Conservation (phyloP, 2,329 filamentous ascomycete genomes). For the Coleophoma cylindrospora region DNA sequence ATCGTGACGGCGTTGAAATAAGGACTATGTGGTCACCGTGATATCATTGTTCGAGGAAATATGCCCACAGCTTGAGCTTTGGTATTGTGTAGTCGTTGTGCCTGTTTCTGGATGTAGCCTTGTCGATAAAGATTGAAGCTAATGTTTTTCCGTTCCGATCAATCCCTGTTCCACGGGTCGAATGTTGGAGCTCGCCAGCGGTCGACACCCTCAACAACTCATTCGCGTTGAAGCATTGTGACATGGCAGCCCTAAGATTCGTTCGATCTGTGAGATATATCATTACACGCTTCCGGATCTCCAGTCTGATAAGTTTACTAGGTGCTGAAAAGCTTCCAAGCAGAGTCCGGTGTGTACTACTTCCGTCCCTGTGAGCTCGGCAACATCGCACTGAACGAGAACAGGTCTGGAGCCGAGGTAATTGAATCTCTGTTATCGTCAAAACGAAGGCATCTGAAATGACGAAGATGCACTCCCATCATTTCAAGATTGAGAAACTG, state of each 20-base stretch:
- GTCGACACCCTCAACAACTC: conserved; percentile 14
- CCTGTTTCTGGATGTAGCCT: background rate
- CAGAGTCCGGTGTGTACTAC: conserved; percentile 51
- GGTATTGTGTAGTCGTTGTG: too few relatives aligned
- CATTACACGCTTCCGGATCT: too few relatives aligned
- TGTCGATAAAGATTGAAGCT: background rate
- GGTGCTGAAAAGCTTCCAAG: conserved; percentile 76
- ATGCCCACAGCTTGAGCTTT: background rate
- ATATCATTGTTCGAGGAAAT: conserved; percentile 14
- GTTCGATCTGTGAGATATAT: conserved; percentile 52
- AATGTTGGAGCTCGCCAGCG: background rate
- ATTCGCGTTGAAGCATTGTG: background rate
- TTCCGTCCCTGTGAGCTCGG: background rate
- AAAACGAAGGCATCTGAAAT: too few relatives aligned
- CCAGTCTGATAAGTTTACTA: conserved; percentile 27
- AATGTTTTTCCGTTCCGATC: too few relatives aligned
- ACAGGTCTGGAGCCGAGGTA: conserved; percentile 76
- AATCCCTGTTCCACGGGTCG: too few relatives aligned
- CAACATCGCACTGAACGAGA: background rate
- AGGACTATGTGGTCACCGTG: conserved; percentile 9
- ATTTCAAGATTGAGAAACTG: background rate
- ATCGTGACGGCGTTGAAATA: conserved; percentile 17
- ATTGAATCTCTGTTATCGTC: background rate
- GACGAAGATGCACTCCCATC: too few relatives aligned
- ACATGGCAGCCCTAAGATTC: conserved; percentile 53